Conservation (phyloP, 306 rosid species). For the Cucurbita argyrosperma region DNA sequence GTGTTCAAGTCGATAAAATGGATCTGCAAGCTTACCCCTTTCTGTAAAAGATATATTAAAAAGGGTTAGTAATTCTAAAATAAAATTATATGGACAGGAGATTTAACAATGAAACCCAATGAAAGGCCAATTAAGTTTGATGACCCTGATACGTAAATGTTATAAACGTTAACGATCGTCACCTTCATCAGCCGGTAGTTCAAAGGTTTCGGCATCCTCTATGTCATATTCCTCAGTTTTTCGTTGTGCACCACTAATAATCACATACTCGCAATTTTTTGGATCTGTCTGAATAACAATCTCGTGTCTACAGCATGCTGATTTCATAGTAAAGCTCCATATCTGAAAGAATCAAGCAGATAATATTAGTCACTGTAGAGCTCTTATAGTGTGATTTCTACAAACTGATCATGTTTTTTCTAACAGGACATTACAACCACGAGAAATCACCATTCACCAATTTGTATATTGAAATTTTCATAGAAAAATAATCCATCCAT, state of each 20-base stretch:
- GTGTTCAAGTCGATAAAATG: slow-evolving; percentile 90
- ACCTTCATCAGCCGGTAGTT: slow-evolving; percentile 85
- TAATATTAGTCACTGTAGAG: background rate
- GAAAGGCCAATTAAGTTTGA: background rate
- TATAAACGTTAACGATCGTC: slow-evolving; percentile 10
- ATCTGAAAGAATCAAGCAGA: slow-evolving; percentile 36
- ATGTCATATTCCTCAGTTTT: slow-evolving; percentile 67
- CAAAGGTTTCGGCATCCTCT: slow-evolving; percentile 86
- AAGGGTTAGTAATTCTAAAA: no score
- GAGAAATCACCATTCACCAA: background rate
- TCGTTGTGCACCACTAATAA: slow-evolving; percentile 62
- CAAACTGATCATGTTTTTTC: background rate
- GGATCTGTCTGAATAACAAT: slow-evolving; percentile 87
- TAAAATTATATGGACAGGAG: background rate
- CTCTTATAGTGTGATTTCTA: background rate
- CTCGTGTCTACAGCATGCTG: slow-evolving; percentile 86
- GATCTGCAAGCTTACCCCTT: slow-evolving; percentile 79
- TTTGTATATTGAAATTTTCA: background rate
- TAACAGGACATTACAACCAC: background rate
- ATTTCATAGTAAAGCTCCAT: slow-evolving; percentile 89
- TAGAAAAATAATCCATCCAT: background rate
- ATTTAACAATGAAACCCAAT: background rate
- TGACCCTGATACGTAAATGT: background rate
- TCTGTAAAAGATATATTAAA: slow-evolving; percentile 22
- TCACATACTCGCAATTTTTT: slow-evolving; percentile 60